Conservation (phyloP, 441 rosid species). For the Corymbia calophylla region DNA sequence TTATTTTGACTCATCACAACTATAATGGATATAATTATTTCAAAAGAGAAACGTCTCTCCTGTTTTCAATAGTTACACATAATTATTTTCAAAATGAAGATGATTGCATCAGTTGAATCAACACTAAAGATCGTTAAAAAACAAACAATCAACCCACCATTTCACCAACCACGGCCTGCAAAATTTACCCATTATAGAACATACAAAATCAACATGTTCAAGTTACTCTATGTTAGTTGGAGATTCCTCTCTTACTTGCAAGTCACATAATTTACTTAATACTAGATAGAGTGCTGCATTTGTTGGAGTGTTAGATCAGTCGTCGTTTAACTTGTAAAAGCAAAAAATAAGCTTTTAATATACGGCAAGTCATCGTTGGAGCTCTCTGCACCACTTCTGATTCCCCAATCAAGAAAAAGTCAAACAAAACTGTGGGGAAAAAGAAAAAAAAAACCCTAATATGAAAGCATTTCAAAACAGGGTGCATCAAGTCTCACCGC, state of each 20-base stretch:
- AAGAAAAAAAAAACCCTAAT: background rate
- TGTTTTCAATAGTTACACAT: background rate
- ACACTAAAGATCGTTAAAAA: background rate
- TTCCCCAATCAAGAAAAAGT: background rate
- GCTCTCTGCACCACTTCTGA: background rate
- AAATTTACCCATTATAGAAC: background rate
- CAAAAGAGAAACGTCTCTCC: too few relatives aligned
- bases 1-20: background rate
- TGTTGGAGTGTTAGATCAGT: background rate
- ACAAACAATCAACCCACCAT: background rate
- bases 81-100: background rate
- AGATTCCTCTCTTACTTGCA: background rate
- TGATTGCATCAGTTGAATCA: background rate
- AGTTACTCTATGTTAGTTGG: background rate
- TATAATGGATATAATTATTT: too few relatives aligned
- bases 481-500: background rate
- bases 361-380: background rate
- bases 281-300: background rate
- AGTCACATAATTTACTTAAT: background rate
- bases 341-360: background rate
- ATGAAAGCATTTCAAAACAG: background rate
- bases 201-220: background rate
- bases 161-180: background rate
- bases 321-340: background rate
- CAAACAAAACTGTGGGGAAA: background rate